Percentiles rank a stretch among this genome's conserved stretches.
Conservation (phyloP, 2,329 filamentous ascomycete genomes). For the Sarocladium oryzae region DNA sequence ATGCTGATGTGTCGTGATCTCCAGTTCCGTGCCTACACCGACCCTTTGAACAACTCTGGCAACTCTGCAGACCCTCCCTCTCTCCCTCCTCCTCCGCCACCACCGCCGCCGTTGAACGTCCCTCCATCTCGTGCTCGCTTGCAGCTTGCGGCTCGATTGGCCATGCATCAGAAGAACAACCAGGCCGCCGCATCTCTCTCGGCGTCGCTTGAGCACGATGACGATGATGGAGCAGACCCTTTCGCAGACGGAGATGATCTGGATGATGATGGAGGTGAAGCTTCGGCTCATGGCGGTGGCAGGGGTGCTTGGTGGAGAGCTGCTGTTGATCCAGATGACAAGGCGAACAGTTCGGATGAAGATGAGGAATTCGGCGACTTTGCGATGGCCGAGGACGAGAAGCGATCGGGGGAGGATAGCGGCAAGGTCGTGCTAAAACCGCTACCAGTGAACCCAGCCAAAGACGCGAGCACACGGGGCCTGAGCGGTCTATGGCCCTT, state of each 20-base stretch:
- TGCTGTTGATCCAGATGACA: slow-evolving; percentile 31
- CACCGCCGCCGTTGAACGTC: slow-evolving; percentile 76
- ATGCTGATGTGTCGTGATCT: slow-evolving; percentile 9
- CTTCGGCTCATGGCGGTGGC: slow-evolving; percentile 19
- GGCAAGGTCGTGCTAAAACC: slow-evolving; percentile 48
- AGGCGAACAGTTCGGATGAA: slow-evolving; percentile 43
- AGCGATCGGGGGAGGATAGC: slow-evolving; percentile 21
- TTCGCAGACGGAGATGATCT: slow-evolving; percentile 54
- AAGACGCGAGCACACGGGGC: slow-evolving; percentile 26
- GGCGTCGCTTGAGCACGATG: slow-evolving; percentile 30
- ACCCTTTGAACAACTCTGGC: slow-evolving; percentile 42
- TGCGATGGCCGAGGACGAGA: slow-evolving; percentile 52
- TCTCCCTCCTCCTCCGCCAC: slow-evolving; percentile 53
- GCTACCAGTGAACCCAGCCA: slow-evolving; percentile 45
- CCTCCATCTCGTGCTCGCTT: slow-evolving; percentile 80
- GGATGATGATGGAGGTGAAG: slow-evolving; percentile 36
- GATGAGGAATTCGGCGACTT: slow-evolving; percentile 66
- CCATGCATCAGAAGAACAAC: slow-evolving; percentile 63
- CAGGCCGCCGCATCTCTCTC: slow-evolving; percentile 40
- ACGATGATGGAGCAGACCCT: slow-evolving; percentile 33
- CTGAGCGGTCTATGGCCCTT: slow-evolving; percentile 55
- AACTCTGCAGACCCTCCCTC: slow-evolving; percentile 49
- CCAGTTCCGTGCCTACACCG: slow-evolving; percentile 55
- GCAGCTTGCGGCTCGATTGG: slow-evolving; percentile 82
- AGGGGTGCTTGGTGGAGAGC: slow-evolving; percentile 41